Conservation (phyloP, 2,329 filamentous ascomycete species). For the Aspergillus glaucus region DNA sequence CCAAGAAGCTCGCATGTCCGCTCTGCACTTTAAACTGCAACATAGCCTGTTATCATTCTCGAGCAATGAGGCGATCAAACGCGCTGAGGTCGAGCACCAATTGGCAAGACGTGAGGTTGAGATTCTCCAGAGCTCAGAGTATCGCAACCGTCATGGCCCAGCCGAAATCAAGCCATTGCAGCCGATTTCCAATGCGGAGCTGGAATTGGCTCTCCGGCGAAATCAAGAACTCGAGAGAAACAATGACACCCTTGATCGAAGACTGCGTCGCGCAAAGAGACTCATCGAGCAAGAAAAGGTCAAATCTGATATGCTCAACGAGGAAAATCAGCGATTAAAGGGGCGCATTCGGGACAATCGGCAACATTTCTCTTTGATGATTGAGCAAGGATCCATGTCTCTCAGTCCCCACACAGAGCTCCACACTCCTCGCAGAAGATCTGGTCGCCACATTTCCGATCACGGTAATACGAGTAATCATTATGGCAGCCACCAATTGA, state of each 20-base stretch:
- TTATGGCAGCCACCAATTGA: slow-evolving; percentile 28
- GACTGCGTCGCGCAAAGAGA: slow-evolving; percentile 68
- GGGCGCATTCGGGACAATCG: slow-evolving; percentile 84
- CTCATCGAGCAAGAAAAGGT: slow-evolving; percentile 73
- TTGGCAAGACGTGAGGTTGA: slow-evolving; percentile 87
- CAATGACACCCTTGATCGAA: slow-evolving; percentile 57
- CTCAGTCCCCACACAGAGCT: slow-evolving; percentile 52
- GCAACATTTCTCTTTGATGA: slow-evolving; percentile 74
- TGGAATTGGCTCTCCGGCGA: slow-evolving; percentile 54
- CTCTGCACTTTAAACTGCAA: slow-evolving; percentile 85
- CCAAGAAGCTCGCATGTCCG: slow-evolving; percentile 70
- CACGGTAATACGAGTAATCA: background rate
- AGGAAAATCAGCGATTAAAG: slow-evolving; percentile 71
- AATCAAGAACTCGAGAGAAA: slow-evolving; percentile 62
- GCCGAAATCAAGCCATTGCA: slow-evolving; percentile 42
- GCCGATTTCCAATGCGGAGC: slow-evolving; percentile 40
- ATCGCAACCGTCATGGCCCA: slow-evolving; percentile 56
- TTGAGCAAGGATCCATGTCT: slow-evolving; percentile 64
- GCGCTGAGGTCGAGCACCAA: slow-evolving; percentile 83
- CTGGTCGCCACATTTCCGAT: slow-evolving; percentile 35
- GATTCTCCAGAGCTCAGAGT: slow-evolving; percentile 68
- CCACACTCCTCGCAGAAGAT: slow-evolving; percentile 39
- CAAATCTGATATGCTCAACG: slow-evolving; percentile 61
- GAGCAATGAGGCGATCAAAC: slow-evolving; percentile 75
- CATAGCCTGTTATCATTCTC: slow-evolving; percentile 78